Evolutionary conservation across 495 filamentous ascomycete genomes (phyloP), one percentile per base, ranked within the genome.

Genomic region (Aspergillus ostianus): DNA sequence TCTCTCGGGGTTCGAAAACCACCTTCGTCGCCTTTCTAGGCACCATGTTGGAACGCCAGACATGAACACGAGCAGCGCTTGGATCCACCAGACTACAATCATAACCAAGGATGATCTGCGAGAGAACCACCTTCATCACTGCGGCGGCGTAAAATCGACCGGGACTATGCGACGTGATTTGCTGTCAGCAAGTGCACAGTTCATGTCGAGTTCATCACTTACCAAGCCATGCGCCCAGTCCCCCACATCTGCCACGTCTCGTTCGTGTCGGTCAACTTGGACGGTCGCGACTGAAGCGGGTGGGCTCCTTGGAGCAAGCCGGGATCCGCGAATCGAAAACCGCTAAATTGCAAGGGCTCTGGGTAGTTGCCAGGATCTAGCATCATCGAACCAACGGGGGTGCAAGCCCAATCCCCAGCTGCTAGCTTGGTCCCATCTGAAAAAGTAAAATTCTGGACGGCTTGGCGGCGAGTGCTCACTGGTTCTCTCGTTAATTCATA

Each of bases 141-240:
- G 45, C 27, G 15, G 55, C 21, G 20, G 55, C 55, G 13, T 56
- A 56, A 30, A 48, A 56, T 10, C 55, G 55, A 27, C 55, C 55
- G 12, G 55, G 55, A 29, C 41, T 56, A 48, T 20, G 4, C 18
- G 47, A n/a, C 12, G 44, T 56, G 6, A 56, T 9, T 13, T 47
- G 6, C 18, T 26, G 20, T 56, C 41, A 56, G 53, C 12, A 4
- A 17, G 3, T 2, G 36, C 9, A 15, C 10, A 4, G 8, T 10
- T 0, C 0, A 17, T 13, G 12, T 0, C 36, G 12, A 41, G 13
- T 15, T 15, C 36, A 17, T n/a, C 27, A 19, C 55, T 30, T 30
- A 56, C 55, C 55, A 56, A 9, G 29, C 45, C 29, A 26, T 27
- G 55, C 19, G 26, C 1, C 49, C 49, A 15, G 30, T n/a, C 4